These are phyloP conservation scores for Phaeoacremonium minimum DNA, from an alignment of 2,329 filamentous ascomycete genomes.

Conservation along the genomic window DNA sequence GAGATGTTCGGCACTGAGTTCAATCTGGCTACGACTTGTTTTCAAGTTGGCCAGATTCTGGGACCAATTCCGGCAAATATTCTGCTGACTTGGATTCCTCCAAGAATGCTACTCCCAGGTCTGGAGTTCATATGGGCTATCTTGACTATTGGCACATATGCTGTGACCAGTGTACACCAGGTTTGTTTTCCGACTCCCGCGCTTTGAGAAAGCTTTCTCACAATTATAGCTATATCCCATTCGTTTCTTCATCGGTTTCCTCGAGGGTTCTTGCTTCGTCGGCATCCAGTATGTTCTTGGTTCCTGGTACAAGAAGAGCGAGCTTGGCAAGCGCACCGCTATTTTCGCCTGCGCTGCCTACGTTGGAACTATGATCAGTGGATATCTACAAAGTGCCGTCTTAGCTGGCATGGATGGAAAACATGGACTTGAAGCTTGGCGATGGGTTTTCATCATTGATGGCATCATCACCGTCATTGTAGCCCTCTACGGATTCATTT, in stretches of 20 bases:
- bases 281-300: slow-evolving; percentile 45
- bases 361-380: slow-evolving; percentile 56
- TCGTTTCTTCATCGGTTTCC: slow-evolving; percentile 37
- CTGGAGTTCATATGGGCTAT: slow-evolving; percentile 28
- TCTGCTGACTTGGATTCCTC: slow-evolving; percentile 32
- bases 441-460: slow-evolving; percentile 43
- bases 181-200: slow-evolving; percentile 1
- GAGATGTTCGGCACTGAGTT: slow-evolving; percentile 16
- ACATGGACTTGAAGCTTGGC: slow-evolving; percentile 44
- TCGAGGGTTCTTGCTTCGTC: slow-evolving; percentile 42
- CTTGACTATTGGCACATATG: slow-evolving; percentile 14
- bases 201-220: background rate
- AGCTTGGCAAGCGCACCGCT: slow-evolving; percentile 56
- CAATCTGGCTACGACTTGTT: slow-evolving; percentile 12
- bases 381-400: slow-evolving; percentile 47
- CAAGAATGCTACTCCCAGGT: slow-evolving; percentile 36
- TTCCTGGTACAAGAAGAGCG: slow-evolving; percentile 56
- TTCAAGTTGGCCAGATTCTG: slow-evolving; percentile 11
- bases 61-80: slow-evolving; percentile 15
- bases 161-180: slow-evolving; percentile 11
- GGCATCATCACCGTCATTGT: slow-evolving; percentile 48
- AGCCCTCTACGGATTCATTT: slow-evolving; percentile 42
- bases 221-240: slow-evolving; percentile 23
- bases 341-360: slow-evolving; percentile 58
- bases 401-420: slow-evolving; percentile 32